These are phyloP conservation scores for Vigna radiata DNA, from an alignment of 306 rosid genomes.

Conservation along the genomic window DNA sequence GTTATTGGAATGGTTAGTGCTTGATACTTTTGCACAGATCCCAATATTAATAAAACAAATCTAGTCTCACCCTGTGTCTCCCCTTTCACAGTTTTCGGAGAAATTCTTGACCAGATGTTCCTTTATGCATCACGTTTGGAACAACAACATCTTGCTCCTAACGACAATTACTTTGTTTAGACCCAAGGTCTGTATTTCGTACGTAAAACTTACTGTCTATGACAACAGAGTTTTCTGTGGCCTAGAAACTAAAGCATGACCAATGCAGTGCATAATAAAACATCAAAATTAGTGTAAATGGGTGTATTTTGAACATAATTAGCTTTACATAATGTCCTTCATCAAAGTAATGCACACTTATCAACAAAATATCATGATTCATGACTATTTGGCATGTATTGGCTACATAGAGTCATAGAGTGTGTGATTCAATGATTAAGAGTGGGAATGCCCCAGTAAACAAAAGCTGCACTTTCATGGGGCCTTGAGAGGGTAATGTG, in stretches of 20 bases:
- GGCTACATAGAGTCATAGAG: slow-evolving; percentile 3
- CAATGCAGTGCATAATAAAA: not conserved
- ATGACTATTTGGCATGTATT: slow-evolving; percentile 29
- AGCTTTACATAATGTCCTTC: not conserved
- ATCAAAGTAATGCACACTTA: slow-evolving; percentile 11
- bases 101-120: slow-evolving; percentile 44
- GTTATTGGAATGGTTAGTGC: slow-evolving; percentile 38
- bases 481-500: slow-evolving; percentile 48
- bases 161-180: slow-evolving; percentile 12
- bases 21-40: slow-evolving; percentile 52
- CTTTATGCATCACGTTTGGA: slow-evolving; percentile 13
- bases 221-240: not conserved
- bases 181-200: slow-evolving; percentile 6
- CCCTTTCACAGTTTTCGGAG: slow-evolving; percentile 51
- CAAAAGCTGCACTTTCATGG: slow-evolving; percentile 61
- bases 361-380: slow-evolving; percentile 19
- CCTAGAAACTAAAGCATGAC: not conserved
- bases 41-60: slow-evolving; percentile 45
- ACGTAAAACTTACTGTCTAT: not conserved
- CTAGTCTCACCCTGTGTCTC: slow-evolving; percentile 26
- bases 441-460: slow-evolving; percentile 44
- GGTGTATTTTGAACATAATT: too few relatives aligned
- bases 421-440: slow-evolving; percentile 45
- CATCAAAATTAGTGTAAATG: too few relatives aligned
- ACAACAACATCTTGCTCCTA: slow-evolving; percentile 14